Base-by-base conservation (phyloP, 2,329 filamentous ascomycete species). In the Pyrenophora graminea region DNA sequence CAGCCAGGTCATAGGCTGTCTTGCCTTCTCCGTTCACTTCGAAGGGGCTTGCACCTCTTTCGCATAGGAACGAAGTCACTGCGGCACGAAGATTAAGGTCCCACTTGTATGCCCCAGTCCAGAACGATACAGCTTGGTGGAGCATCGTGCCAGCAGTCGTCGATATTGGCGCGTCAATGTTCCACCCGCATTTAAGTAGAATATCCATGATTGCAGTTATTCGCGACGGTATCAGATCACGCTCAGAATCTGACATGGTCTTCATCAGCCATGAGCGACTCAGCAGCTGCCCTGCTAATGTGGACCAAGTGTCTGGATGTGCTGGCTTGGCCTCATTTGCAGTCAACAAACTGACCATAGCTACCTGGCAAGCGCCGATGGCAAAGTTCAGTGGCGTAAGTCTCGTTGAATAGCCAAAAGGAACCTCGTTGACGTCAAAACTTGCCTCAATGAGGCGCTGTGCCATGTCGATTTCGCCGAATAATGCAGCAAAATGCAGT, bases 381-480 rank as follows among this genome's bases (percentile, higher is more conserved):
- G 61, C 62, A 33, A 64, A 55, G 38, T 61, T 57, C 13, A 66
- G 41, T 12, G 59, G 61, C 13, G 59, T 51, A 1, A 63, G 53
- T 9, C 40, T 45, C 34, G 58, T 66, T 23, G 58, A 45, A 38
- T 64, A 64, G 41, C 63, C 63, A 41, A 60, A 66, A 13, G 63
- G 63, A 12, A 63, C 50, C 19, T 61, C 59, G 21, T 66, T 66
- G 45, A 66, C 46, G 40, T 53, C 55, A 42, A 53, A 66, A 31
- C 40, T 47, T 7, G 58, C 42, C n/a, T 31, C 40, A 17, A 64
- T 39, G 25, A 66, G 46, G 19, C 52, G 48, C 37, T 44, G 47
- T 18, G 59, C 61, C 59, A 66, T 66, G n/a, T 62, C 59, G 19
- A 60, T 46, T 45, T 66, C 61, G 43, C 63, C 61, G 43, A 66